Evolutionary conservation across 495 filamentous ascomycete genomes (phyloP).

Genomic region (Xylaria scruposa): DNA sequence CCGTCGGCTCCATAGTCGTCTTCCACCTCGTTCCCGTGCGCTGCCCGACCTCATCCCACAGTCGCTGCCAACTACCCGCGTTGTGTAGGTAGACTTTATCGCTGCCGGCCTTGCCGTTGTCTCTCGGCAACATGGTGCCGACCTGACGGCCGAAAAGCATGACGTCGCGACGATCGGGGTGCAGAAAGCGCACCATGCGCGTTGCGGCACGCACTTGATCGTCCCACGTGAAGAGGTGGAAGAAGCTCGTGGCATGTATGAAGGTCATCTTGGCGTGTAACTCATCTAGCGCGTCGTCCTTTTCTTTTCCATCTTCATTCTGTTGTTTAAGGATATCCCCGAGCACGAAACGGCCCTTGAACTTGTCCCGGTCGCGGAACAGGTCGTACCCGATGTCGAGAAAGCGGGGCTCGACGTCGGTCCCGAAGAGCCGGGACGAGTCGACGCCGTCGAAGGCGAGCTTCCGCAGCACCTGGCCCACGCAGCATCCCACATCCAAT

Average conservation of each 20-base stretch:
- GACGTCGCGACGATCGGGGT: slow-evolving; percentile 40
- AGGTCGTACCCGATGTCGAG: slow-evolving; percentile 52
- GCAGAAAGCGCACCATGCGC: slow-evolving; percentile 46
- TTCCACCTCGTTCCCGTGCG: slow-evolving; percentile 50
- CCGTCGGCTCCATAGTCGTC: slow-evolving; percentile 44
- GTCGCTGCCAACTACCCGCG: slow-evolving; percentile 45
- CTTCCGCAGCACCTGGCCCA: slow-evolving; percentile 56
- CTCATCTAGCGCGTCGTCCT: slow-evolving; percentile 23
- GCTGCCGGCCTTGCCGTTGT: slow-evolving; percentile 35
- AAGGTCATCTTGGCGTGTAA: slow-evolving; percentile 46
- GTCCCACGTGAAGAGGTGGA: slow-evolving; percentile 54
- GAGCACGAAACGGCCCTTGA: slow-evolving; percentile 35
- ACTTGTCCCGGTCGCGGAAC: slow-evolving; percentile 42
- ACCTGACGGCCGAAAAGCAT: slow-evolving; percentile 55
- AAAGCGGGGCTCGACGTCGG: slow-evolving; percentile 50
- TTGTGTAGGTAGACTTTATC: slow-evolving; percentile 50
- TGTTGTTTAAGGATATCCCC: slow-evolving; percentile 44
- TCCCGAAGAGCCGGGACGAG: slow-evolving; percentile 45
- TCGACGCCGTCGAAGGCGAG: slow-evolving; percentile 52
- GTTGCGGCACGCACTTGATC: slow-evolving; percentile 44
- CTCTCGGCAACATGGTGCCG: slow-evolving; percentile 39
- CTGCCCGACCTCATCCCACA: slow-evolving; percentile 55
- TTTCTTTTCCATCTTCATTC: not conserved
- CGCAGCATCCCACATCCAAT: slow-evolving; percentile 58
- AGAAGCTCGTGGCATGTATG: slow-evolving; percentile 52